phyloP scores from a whole-genome alignment of 116 monocot species.

The Phalaenopsis hybrid region DNA sequence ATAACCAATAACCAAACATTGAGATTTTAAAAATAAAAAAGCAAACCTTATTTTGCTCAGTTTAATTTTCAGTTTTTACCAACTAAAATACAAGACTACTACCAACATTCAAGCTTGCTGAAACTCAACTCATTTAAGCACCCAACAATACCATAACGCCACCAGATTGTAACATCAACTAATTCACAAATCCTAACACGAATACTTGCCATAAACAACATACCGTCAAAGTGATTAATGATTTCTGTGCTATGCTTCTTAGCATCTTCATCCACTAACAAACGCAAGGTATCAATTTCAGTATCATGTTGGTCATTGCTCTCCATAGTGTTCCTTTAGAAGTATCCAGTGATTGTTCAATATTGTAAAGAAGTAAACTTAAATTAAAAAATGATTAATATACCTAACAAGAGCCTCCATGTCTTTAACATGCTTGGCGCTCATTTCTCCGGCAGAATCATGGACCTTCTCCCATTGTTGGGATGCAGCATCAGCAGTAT shows the following conservation, averaged over 20 bases:
- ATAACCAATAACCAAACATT: too few relatives aligned
- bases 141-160: too few relatives aligned
- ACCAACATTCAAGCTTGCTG: too few relatives aligned
- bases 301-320: conserved; percentile 63
- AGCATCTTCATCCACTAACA: conserved; percentile 39
- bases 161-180: too few relatives aligned
- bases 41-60: too few relatives aligned
- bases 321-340: conserved; percentile 43
- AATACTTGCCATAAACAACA: neutral
- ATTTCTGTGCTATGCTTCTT: conserved; percentile 34
- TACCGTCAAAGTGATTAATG: conserved; percentile 38
- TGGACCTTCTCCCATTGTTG: conserved; percentile 64
- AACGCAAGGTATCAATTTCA: conserved; percentile 41
- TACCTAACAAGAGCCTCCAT: conserved; percentile 53
- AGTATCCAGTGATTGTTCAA: neutral
- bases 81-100: too few relatives aligned
- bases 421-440: conserved; percentile 38
- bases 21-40: too few relatives aligned
- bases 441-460: conserved; percentile 33
- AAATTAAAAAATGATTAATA: neutral
- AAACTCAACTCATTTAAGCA: too few relatives aligned
- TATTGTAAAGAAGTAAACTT: neutral
- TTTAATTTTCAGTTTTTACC: too few relatives aligned
- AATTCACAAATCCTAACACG: too few relatives aligned
- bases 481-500: conserved; percentile 46